These are phyloP conservation scores for Ampelocalamus luodianensis DNA, from an alignment of 176 grass and related monocot genomes.

Conservation along the genomic window DNA sequence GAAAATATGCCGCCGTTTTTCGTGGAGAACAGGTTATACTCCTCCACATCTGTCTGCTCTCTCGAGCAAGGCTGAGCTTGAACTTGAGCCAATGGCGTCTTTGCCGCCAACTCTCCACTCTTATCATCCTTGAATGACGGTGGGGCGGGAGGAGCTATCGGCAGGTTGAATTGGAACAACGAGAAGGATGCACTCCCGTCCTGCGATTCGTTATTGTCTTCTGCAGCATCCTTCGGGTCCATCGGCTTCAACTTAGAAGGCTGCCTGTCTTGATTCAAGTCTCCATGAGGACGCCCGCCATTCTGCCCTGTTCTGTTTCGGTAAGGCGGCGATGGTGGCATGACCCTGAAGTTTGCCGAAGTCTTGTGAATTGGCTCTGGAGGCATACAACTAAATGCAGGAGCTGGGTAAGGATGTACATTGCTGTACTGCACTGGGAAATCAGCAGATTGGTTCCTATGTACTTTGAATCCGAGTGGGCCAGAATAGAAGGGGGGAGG, in stretches of 20 bases:
- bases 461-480: conserved; percentile 45
- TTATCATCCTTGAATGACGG: conserved; percentile 60
- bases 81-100: conserved; percentile 39
- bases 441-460: conserved; percentile 54
- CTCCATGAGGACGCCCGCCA: conserved; percentile 42
- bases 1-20: conserved; percentile 55
- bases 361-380: conserved; percentile 51
- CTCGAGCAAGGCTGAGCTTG: conserved; percentile 59
- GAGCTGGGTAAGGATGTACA: conserved; percentile 58
- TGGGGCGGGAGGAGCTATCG: conserved; percentile 54
- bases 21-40: conserved; percentile 79
- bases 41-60: conserved; percentile 69
- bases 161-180: conserved; percentile 85
- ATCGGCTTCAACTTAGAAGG: conserved; percentile 30
- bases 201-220: conserved; percentile 40
- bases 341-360: conserved; percentile 40
- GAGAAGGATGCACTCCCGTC: conserved; percentile 67
- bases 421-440: conserved; percentile 61
- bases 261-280: conserved; percentile 41
- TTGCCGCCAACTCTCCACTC: conserved; percentile 40
- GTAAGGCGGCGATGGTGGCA: conserved; percentile 30
- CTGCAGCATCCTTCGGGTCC: conserved; percentile 28
- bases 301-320: conserved; percentile 30
- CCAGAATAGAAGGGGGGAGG: conserved; percentile 52
- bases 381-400: conserved; percentile 58